phyloP scores from a whole-genome alignment of 2,329 filamentous ascomycete genomes.

The Thelonectria discophora region DNA sequence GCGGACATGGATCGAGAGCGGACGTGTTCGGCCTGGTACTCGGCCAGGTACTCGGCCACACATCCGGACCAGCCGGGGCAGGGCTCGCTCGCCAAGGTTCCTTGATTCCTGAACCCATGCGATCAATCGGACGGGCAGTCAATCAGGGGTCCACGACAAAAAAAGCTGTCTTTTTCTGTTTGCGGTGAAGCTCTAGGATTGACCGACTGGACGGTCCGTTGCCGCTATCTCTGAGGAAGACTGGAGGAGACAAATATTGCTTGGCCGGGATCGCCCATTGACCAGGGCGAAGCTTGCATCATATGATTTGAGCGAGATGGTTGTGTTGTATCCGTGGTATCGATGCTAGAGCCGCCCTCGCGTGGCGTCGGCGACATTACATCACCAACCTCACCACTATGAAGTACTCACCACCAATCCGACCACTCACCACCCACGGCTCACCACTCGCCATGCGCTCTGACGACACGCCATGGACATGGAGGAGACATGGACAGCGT shows the following conservation, averaged over 20 bases:
- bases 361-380: slow-evolving; percentile 37
- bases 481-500: slow-evolving; percentile 6
- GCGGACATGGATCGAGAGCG: slow-evolving; percentile 12
- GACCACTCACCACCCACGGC: slow-evolving; percentile 2
- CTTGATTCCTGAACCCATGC: slow-evolving; percentile 9
- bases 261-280: slow-evolving; percentile 7
- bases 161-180: slow-evolving; percentile 6
- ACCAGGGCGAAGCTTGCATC: slow-evolving; percentile 35
- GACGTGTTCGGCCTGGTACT: slow-evolving; percentile 17
- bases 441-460: slow-evolving; percentile 11
- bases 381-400: slow-evolving; percentile 34
- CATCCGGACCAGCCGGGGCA: slow-evolving; percentile 20
- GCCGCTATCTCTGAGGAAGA: slow-evolving; percentile 11
- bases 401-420: neutral
- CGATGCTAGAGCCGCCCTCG: slow-evolving; percentile 33
- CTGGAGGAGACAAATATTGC: neutral
- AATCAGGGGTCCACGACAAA: slow-evolving; percentile 15
- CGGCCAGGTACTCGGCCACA: slow-evolving; percentile 24
- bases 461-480: slow-evolving; percentile 1
- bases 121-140: slow-evolving; percentile 12
- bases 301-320: slow-evolving; percentile 34
- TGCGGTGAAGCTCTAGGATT: neutral
- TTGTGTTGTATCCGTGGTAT: neutral
- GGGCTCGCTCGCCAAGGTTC: slow-evolving; percentile 5
- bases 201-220: slow-evolving; percentile 13